These are phyloP conservation scores for Pleurotus sapidus DNA, from an alignment of 768 basidiomycete genomes.

Conservation along the genomic window DNA sequence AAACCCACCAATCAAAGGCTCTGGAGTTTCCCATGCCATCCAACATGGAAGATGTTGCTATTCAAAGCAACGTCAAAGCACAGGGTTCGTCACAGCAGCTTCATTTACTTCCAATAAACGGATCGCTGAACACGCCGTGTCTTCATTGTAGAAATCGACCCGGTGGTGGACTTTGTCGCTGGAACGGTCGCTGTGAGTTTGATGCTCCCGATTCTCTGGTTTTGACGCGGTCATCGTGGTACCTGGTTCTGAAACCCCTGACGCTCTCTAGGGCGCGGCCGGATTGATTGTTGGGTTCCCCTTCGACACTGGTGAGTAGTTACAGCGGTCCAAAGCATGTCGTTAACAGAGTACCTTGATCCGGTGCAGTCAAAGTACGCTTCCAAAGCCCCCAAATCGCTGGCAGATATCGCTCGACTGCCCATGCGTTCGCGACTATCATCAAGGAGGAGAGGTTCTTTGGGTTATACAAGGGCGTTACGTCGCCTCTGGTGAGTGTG, in stretches of 20 bases:
- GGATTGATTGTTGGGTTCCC: constrained; percentile 73
- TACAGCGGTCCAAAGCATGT: too few relatives aligned
- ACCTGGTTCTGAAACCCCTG: background rate
- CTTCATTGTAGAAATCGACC: constrained; percentile 39
- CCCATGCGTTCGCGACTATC: constrained; percentile 67
- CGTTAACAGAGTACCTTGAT: background rate
- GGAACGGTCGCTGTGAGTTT: constrained; percentile 56
- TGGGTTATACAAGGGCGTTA: constrained; percentile 74
- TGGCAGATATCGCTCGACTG: constrained; percentile 56
- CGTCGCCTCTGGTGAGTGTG: constrained; percentile 70
- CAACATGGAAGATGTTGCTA: constrained; percentile 2
- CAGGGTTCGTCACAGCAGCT: background rate
- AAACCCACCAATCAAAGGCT: constrained; percentile 4
- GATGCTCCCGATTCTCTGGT: background rate
- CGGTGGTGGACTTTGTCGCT: constrained; percentile 74
- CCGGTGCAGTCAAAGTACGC: constrained; percentile 70
- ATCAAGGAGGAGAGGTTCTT: constrained; percentile 64
- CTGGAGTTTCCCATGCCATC: constrained; percentile 3
- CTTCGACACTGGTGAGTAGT: constrained; percentile 60
- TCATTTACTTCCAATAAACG: constrained; percentile 1
- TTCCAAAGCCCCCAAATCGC: constrained; percentile 66
- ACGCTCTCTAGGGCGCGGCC: constrained; percentile 49
- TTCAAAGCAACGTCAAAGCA: background rate
- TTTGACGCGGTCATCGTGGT: background rate
- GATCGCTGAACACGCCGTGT: background rate